These are phyloP conservation scores for Stropharia rugosoannulata DNA, from an alignment of 768 basidiomycete genomes.

Conservation along the genomic window DNA sequence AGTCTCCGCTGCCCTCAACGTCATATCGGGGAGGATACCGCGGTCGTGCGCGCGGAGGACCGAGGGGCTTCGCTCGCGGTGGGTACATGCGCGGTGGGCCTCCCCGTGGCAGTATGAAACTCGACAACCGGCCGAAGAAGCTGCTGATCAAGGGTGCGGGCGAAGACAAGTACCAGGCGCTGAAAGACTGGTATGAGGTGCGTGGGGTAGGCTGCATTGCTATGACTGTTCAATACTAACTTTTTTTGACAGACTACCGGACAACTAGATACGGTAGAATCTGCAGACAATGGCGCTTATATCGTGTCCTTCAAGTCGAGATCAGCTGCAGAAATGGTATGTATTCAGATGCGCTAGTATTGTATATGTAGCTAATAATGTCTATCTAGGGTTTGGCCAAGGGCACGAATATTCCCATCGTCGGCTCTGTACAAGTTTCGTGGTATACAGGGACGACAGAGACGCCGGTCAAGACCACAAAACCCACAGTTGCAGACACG, in stretches of 20 bases:
- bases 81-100: conserved; percentile 61
- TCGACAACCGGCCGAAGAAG: conserved; percentile 87
- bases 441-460: conserved; percentile 53
- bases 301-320: conserved; percentile 73
- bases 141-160: conserved; percentile 70
- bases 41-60: conserved; percentile 60
- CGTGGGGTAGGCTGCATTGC: conserved; percentile 6
- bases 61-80: conserved; percentile 60
- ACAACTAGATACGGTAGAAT: conserved; percentile 66
- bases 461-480: conserved; percentile 18
- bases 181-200: conserved; percentile 87
- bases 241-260: conserved; percentile 51
- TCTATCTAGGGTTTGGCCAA: conserved; percentile 64
- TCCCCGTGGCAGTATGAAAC: conserved; percentile 75
- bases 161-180: conserved; percentile 49
- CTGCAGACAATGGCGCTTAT: conserved; percentile 42
- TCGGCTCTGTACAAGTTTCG: conserved; percentile 63
- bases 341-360: conserved; percentile 1
- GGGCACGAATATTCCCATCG: conserved; percentile 61
- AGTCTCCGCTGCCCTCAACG: conserved; percentile 44
- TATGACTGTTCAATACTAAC: conserved; percentile 4
- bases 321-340: conserved; percentile 74
- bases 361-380: conserved; percentile 6
- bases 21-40: conserved; percentile 70
- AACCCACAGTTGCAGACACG: conserved; percentile 12